phyloP scores from a whole-genome alignment of 768 basidiomycete species.

The Kwoniella bestiolae region DNA sequence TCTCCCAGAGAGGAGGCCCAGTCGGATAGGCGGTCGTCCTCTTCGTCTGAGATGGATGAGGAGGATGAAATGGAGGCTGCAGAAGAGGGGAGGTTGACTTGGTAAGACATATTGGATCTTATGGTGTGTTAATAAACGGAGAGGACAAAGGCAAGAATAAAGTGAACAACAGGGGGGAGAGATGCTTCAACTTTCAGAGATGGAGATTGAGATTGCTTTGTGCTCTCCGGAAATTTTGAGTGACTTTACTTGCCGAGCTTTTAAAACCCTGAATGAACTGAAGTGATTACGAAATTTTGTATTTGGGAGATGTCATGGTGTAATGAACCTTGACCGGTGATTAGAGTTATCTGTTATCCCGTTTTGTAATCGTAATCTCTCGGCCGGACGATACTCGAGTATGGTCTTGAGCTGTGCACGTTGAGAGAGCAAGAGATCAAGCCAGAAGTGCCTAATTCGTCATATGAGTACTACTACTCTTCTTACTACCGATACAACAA shows the following conservation, averaged over 20 bases:
- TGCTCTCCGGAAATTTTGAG: constrained; percentile 3
- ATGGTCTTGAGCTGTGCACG: neutral
- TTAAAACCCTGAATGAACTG: neutral
- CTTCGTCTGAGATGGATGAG: constrained; percentile 20
- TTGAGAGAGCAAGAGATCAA: too few species aligned
- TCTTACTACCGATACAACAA: too few species aligned
- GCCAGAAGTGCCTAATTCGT: constrained; percentile 12
- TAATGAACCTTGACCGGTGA: neutral
- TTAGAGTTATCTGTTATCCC: constrained; percentile 4
- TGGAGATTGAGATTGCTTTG: too few species aligned
- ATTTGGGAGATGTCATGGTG: constrained; percentile 3
- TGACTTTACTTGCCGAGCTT: neutral
- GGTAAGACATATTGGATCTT: constrained; percentile 21
- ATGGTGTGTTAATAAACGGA: neutral
- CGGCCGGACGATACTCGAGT: neutral
- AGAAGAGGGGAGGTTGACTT: constrained; percentile 13
- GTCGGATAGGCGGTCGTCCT: constrained; percentile 43
- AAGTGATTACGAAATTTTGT: constrained; percentile 4
- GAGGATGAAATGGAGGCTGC: constrained; percentile 12
- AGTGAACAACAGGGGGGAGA: too few species aligned
- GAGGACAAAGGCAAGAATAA: too few species aligned
- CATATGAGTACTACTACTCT: neutral
- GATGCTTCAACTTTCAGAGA: too few species aligned
- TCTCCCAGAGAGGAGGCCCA: constrained; percentile 48
- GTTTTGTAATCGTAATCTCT: neutral